Conservation (phyloP, 441 rosid species). For the Brassica hybrid region DNA sequence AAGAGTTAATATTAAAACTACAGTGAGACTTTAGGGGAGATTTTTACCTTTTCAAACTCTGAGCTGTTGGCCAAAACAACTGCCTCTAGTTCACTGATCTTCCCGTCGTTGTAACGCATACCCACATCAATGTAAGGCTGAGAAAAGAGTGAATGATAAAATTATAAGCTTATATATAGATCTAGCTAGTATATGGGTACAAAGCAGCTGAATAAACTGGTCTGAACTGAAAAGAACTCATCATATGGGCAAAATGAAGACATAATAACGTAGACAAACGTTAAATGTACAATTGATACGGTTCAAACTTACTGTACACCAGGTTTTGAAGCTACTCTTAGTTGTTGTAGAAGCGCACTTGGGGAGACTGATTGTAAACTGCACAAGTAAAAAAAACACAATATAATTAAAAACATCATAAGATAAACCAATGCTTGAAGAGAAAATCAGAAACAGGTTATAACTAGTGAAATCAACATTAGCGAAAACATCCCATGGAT, state of each 20-base stretch:
- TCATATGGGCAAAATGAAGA: no score
- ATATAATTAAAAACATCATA: constrained; percentile 26
- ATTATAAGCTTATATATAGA: constrained; percentile 22
- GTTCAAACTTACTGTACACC: constrained; percentile 55
- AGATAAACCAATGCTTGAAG: constrained; percentile 11
- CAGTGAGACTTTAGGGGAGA: constrained; percentile 30
- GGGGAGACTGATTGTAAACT: constrained; percentile 75
- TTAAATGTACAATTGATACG: neutral
- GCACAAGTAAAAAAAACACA: constrained; percentile 40
- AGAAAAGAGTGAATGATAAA: constrained; percentile 36
- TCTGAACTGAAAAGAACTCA: constrained; percentile 5
- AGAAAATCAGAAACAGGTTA: neutral
- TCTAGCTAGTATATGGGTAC: constrained; percentile 8
- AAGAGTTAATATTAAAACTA: constrained; percentile 13
- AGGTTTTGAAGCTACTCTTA: constrained; percentile 73
- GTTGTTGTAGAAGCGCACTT: constrained; percentile 81
- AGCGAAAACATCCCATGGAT: constrained; percentile 15
- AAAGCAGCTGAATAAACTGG: neutral
- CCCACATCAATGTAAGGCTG: constrained; percentile 82
- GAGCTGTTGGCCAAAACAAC: constrained; percentile 58
- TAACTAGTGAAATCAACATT: constrained; percentile 4
- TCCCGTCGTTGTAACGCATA: constrained; percentile 69
- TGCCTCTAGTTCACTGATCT: constrained; percentile 60
- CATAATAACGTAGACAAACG: neutral
- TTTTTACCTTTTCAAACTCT: constrained; percentile 70